Evolutionary conservation across 129 eudicot genomes (phyloP), one percentile per base, ranked within the genome.

Genomic region (Artemisia annua): DNA sequence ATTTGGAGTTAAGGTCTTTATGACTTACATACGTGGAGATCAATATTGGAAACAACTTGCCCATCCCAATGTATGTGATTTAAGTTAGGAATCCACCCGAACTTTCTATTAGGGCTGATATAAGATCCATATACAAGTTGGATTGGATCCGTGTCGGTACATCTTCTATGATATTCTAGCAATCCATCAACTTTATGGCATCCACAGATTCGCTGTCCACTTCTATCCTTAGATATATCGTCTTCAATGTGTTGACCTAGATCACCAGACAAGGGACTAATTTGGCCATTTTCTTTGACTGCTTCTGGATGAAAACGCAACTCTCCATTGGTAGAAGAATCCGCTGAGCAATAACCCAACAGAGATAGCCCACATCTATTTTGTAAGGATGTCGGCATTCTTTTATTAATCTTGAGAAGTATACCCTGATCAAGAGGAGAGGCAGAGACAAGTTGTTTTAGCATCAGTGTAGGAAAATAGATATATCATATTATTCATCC

Each of bases 1-100:
- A 74, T 55, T 54, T 55, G 75, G 44, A 13, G 75, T 43, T 70
- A 39, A 79, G 82, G 79, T 71, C 15, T 63, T 66, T 16, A 74
- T 49, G 96, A 95, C 96, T 95, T 95, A 86, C 99, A 95, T 91
- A 95, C 96, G 91, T 90, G 96, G 81, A 91, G 96, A 81, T 95
- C 94, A 73, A 85, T 74, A 64, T 81, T 54, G 70, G 80, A 70
- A 67, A 80, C 52, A 66, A 72, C 81, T 70, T 84, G 76, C 44
- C 83, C 76, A 53, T 73, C 77, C 95, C 89, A 86, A 66, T 87
- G 88, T 32, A 95, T 53, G 59, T 87, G 96, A 82, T 91, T 87
- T 83, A 88, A 69, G 71, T 70, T 76, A 19, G 96, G 99, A 76
- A 85, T 68, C 83, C 84, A 76, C 22, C 75, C 59, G 7, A 67